Base-by-base conservation (phyloP, 208 protist genomes). In the Balamuthia mandrillaris region DNA sequence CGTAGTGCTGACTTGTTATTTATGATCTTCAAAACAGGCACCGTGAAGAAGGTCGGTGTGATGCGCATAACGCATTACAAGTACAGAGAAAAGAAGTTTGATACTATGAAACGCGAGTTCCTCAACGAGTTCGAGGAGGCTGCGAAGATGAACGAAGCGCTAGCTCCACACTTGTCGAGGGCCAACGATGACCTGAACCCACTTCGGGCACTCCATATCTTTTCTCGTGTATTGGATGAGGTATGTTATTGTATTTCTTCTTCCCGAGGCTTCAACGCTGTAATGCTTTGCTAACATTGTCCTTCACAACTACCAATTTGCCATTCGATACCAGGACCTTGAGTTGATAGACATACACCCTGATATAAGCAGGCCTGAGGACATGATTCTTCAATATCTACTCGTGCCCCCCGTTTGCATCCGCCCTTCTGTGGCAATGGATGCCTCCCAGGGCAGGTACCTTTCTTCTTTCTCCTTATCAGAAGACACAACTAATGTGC, bases 321-420 rank as follows among this genome's bases (percentile, higher is more conserved):
- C n/a, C 29, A 12, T 68, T 24, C 16, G 16, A 29, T 35, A 39
- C 29, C 29, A 68, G 21, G 96, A 99, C 88, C 72, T 96, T n/a
- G 72, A 94, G 31, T 79, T 99, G 24, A 88, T 99, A 14, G 96
- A 97, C 68, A 94, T 99, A 82, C 51, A 93, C 39, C 93, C 95
- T 0, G 86, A 92, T 9, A 84, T 87, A 6, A 88, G 82, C n/a
- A 74, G 87, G 7, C 95, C 98, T 9, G 89, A 98, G 54, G 78
- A 95, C 58, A 87, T 99, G 14, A 95, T 99, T 45, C 68, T 98
- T 18, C 95, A 88, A 44, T 89, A 95, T 39, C 60, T 99, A 2
- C 86, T 98, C 7, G 97, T 99, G 1, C 98, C 99, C 6, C 98
- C 99, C 0, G 93, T 97, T 5, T 95, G 88, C 35, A 98, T 99